These are phyloP conservation scores for Turnera subulata DNA, from an alignment of 345 rosid species.

Conservation along the genomic window DNA sequence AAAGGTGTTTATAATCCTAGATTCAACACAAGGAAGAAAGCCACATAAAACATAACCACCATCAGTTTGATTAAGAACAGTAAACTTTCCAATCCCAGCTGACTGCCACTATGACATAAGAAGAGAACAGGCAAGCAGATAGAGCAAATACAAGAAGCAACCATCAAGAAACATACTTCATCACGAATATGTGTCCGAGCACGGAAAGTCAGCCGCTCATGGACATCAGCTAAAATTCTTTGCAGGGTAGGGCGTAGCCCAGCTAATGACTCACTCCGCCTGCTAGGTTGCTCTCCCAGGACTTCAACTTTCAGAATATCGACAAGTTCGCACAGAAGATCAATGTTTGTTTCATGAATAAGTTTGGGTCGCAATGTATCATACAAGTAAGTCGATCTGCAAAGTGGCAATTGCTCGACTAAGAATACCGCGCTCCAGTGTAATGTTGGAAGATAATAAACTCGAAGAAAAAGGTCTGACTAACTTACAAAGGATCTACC, in stretches of 20 bases:
- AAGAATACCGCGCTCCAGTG: background rate
- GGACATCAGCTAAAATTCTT: conserved; percentile 89
- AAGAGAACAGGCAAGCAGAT: background rate
- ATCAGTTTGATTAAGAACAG: background rate
- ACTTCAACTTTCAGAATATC: conserved; percentile 95
- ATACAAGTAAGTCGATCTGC: conserved; percentile 84
- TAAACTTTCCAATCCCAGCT: background rate
- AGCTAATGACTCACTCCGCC: conserved; percentile 72
- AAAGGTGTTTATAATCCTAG: background rate
- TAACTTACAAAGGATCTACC: conserved; percentile 85
- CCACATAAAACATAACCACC: background rate
- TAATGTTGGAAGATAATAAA: background rate
- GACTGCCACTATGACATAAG: background rate
- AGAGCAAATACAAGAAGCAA: background rate
- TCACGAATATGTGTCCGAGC: conserved; percentile 95
- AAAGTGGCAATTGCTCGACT: background rate
- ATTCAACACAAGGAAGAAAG: background rate
- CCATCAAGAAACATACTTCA: conserved; percentile 47
- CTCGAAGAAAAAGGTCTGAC: background rate
- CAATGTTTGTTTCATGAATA: conserved; percentile 81
- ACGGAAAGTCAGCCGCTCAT: conserved; percentile 90
- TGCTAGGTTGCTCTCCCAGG: conserved; percentile 75
- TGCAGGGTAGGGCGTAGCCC: conserved; percentile 84
- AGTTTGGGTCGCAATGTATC: conserved; percentile 93
- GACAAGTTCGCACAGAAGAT: conserved; percentile 92